Percentiles rank a stretch among this genome's conserved stretches.
These are phyloP conservation scores for Trametopsis cervina DNA, from an alignment of 768 basidiomycete species.

Conservation along the genomic window DNA sequence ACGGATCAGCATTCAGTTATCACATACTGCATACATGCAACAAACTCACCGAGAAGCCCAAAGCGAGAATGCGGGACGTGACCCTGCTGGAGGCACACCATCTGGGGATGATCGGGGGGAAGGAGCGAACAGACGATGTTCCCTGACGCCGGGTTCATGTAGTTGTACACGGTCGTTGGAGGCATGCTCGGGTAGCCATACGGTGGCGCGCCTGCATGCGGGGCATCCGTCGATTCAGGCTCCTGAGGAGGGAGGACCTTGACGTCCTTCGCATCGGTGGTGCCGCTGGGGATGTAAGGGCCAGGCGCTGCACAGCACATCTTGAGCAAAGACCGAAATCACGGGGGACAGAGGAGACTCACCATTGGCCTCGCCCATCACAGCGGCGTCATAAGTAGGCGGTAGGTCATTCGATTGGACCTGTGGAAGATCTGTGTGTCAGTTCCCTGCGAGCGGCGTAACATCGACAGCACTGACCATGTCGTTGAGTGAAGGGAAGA, in stretches of 20 bases:
- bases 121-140: conserved; percentile 44
- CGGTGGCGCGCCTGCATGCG: conserved; percentile 20
- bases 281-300: conserved; percentile 16
- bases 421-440: not conserved
- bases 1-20: conserved; percentile 6
- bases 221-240: not conserved
- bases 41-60: conserved; percentile 58
- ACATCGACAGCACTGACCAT: conserved; percentile 6
- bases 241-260: conserved; percentile 13
- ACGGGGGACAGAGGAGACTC: not conserved
- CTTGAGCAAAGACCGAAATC: not conserved
- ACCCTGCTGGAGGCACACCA: conserved; percentile 81
- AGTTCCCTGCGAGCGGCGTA: not conserved
- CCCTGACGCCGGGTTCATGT: conserved; percentile 51
- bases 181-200: conserved; percentile 26
- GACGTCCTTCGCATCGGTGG: conserved; percentile 13
- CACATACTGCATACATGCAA: not conserved
- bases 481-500: not conserved
- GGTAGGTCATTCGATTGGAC: conserved; percentile 17
- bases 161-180: conserved; percentile 57
- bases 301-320: conserved; percentile 14
- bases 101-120: conserved; percentile 76
- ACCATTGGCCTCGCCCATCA: conserved; percentile 12
- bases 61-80: conserved; percentile 59
- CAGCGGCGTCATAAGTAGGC: conserved; percentile 24